These are phyloP conservation scores for Geotrichum australiense DNA, from an alignment of 1,139 yeast species.

Conservation along the genomic window DNA sequence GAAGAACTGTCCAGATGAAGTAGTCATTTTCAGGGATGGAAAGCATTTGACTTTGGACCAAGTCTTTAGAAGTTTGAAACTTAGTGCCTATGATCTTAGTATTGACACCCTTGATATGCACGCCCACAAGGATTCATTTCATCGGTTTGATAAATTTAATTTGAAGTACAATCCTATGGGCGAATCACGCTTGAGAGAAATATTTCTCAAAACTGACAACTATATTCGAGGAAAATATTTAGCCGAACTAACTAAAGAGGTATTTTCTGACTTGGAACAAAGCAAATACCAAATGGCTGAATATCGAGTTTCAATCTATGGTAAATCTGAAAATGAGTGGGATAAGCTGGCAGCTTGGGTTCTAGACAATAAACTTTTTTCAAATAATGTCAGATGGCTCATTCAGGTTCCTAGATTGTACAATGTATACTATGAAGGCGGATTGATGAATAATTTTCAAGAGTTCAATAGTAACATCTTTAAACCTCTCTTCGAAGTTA, in stretches of 20 bases:
- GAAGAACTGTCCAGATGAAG: constrained; percentile 73
- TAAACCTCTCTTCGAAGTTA: constrained; percentile 87
- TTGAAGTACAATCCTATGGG: constrained; percentile 97
- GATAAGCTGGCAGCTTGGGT: constrained; percentile 94
- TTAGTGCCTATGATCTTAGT: constrained; percentile 89
- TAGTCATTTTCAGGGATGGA: constrained; percentile 90
- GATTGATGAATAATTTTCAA: constrained; percentile 61
- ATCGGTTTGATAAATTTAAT: constrained; percentile 93
- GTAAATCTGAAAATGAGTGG: constrained; percentile 88
- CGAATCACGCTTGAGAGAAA: constrained; percentile 92
- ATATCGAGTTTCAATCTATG: constrained; percentile 88
- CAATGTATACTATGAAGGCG: constrained; percentile 75
- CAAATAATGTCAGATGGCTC: constrained; percentile 95
- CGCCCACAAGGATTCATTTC: constrained; percentile 97
- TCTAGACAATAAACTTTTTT: constrained; percentile 80
- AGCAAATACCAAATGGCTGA: constrained; percentile 97
- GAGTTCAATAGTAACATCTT: constrained; percentile 74
- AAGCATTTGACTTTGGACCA: constrained; percentile 76
- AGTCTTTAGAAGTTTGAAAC: constrained; percentile 82
- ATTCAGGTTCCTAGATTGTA: constrained; percentile 91
- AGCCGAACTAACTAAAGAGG: constrained; percentile 94
- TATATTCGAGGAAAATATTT: constrained; percentile 80
- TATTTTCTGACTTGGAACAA: constrained; percentile 81
- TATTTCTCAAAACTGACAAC: constrained; percentile 91
- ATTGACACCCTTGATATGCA: constrained; percentile 99